Evolutionary conservation across 2,329 filamentous ascomycete genomes (phyloP), one percentile per base, ranked within the genome.

Genomic region (Cladosporium sp.): DNA sequence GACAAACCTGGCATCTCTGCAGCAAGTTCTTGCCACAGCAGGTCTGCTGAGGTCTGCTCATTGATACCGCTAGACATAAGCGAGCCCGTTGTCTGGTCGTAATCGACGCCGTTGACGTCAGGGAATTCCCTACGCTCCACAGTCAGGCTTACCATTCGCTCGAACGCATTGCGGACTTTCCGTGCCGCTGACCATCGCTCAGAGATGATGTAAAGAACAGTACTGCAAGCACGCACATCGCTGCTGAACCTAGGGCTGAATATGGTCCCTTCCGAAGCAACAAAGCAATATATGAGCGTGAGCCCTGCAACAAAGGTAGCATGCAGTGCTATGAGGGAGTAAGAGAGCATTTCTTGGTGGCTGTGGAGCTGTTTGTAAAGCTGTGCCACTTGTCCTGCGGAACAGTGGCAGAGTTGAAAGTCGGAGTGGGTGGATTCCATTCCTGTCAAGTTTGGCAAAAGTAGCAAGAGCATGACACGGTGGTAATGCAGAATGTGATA

Each of bases 231-330:
- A 37, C 66, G 62, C 24, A 70, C 67, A 37, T 68, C 65, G 15
- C 67, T 68, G 17, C 62, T 57, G n/a, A 62, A 62, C 5, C 52
- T 59, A 37, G 62, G 62, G 17, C 45, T 64, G 39, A 64, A 64
- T 4, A 68, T 47, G 12, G 64, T 60, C 9, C 61, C 58, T 9
- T 61, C 63, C 12, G 62, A 62, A 0, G 60, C 61, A 65, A 68
- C 70, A 12, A 64, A 60, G 54, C 68, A 69, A 56, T 71, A 72
- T 9, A 71, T 59, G 20, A 72, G 62, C 6, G 68, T 70, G 5
- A 70, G 58, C 2, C 68, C 68, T 58, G 60, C 39, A 10, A 68
- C 44, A 55, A 70, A 70, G 0, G 68, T 62, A 1, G 67, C 63
- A 19, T 66, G 65, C 24, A 70, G 52, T 7, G 66, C 67, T 62